Percentiles rank a stretch among this genome's conserved stretches.
Conservation (phyloP, 345 rosid genomes). For the Capsella bursapastoris region DNA sequence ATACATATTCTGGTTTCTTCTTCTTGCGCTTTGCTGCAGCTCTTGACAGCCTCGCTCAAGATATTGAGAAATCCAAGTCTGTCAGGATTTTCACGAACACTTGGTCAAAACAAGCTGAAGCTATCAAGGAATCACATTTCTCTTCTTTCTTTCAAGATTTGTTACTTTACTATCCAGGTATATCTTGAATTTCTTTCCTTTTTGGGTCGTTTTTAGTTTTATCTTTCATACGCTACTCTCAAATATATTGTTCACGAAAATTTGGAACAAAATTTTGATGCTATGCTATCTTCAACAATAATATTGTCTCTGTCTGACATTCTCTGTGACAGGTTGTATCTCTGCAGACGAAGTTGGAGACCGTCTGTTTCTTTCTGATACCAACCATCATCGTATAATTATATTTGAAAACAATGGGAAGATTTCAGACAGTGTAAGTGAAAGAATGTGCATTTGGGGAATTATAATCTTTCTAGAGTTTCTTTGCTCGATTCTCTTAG, state of each 20-base stretch:
- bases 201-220: neutral
- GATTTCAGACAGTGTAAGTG: constrained; percentile 83
- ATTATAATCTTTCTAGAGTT: neutral
- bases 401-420: constrained; percentile 61
- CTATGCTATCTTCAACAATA: neutral
- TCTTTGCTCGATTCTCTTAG: neutral
- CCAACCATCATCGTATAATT: constrained; percentile 92
- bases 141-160: constrained; percentile 59
- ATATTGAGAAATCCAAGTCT: constrained; percentile 46
- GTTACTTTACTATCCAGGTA: constrained; percentile 78
- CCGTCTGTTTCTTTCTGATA: constrained; percentile 83
- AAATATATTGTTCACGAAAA: neutral
- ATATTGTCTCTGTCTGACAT: constrained; percentile 18
- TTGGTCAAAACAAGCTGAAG: constrained; percentile 64
- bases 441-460: constrained; percentile 5
- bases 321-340: constrained; percentile 62
- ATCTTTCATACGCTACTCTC: constrained; percentile 5
- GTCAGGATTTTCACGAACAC: constrained; percentile 46
- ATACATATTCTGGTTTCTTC: constrained; percentile 31
- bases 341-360: constrained; percentile 72
- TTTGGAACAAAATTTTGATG: neutral
- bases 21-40: constrained; percentile 50
- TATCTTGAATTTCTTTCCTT: constrained; percentile 19
- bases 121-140: constrained; percentile 55
- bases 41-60: constrained; percentile 49